These are phyloP conservation scores for Fusarium sp. DNA, from an alignment of 2,329 filamentous ascomycete genomes.

Conservation along the genomic window DNA sequence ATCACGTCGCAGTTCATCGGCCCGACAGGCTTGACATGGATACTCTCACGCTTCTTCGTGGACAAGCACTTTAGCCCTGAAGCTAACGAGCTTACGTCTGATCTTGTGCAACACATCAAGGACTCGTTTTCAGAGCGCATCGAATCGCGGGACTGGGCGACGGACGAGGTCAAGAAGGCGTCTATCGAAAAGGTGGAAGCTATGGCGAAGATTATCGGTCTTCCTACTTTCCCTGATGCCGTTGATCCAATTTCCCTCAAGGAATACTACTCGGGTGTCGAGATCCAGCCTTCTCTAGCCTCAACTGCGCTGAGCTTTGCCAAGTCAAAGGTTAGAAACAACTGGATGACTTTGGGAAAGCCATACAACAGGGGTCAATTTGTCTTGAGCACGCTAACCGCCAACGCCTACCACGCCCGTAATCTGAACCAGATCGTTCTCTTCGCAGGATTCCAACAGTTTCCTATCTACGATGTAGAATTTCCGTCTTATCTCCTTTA, in stretches of 20 bases:
- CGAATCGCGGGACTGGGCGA: slow-evolving; percentile 69
- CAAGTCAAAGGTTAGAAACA: slow-evolving; percentile 54
- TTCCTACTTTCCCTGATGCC: slow-evolving; percentile 70
- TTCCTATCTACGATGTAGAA: slow-evolving; percentile 69
- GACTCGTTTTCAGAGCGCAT: slow-evolving; percentile 69
- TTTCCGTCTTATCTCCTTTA: slow-evolving; percentile 73
- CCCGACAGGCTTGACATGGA: slow-evolving; percentile 65
- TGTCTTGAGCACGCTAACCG: slow-evolving; percentile 66
- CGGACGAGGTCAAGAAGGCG: slow-evolving; percentile 63
- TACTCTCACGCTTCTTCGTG: slow-evolving; percentile 74
- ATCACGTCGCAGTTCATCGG: not conserved
- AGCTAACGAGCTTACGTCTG: slow-evolving; percentile 70
- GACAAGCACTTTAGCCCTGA: slow-evolving; percentile 72
- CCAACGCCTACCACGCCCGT: slow-evolving; percentile 73
- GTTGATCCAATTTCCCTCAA: slow-evolving; percentile 63
- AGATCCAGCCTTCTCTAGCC: slow-evolving; percentile 63
- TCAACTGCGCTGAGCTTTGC: slow-evolving; percentile 62
- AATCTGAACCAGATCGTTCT: slow-evolving; percentile 73
- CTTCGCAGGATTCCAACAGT: slow-evolving; percentile 68
- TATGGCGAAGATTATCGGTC: slow-evolving; percentile 74
- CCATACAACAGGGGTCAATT: slow-evolving; percentile 68
- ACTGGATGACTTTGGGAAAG: slow-evolving; percentile 67
- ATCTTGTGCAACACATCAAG: slow-evolving; percentile 76
- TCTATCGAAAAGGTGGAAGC: slow-evolving; percentile 72
- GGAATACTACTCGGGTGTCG: slow-evolving; percentile 63